Base-by-base conservation (phyloP, 495 filamentous ascomycete genomes). In the Choiromyces venosus region DNA sequence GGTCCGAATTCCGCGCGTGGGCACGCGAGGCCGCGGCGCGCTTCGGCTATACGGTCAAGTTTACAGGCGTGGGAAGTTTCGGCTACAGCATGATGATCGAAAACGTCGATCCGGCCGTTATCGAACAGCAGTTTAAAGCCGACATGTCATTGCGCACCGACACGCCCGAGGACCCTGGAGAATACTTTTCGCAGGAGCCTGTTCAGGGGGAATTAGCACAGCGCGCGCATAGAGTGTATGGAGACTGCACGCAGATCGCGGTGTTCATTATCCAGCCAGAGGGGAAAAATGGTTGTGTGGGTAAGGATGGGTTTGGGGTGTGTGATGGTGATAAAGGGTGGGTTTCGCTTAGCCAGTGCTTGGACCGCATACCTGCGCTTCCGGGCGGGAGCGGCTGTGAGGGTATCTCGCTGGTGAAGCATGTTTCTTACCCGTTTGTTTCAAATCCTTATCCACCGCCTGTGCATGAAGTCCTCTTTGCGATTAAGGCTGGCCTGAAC, bases 201-300 rank as follows among this genome's bases (percentile, higher is more conserved):
- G n/a, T 67, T 9, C 33, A 71, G 16, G 64, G 44, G 4, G 37
- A 39, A 21, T 44, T 77, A 10, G 68, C 69, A 33, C 65, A 40
- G 33, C 73, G 65, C n/a, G 78, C 78, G n/a, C 65, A 37, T 16
- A 35, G n/a, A 1, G 72, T 76, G 18, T 75, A 72, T 68, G 79
- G 79, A 0, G 75, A 78, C 37, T 81, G 79, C 29, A 75, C 79
- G 9, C 79, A 81, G 38, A 80, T 81, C 36, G 79, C 79, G 2
- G 73, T 81, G 9, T 81, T 81, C 44, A 69, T 73, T 1, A 73
- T 81, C 4, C 72, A 74, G 29, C 33, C 69, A 12, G 70, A 67
- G 6, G 39, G 19, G 0, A 33, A 16, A 6, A 29, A 61, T 61
- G 33, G n/a, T n/a, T n/a, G n/a, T n/a, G n/a, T n/a, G n/a, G n/a